These are phyloP conservation scores for Kodamaea fungicola DNA, from an alignment of 1,139 yeast species.

Conservation along the genomic window DNA sequence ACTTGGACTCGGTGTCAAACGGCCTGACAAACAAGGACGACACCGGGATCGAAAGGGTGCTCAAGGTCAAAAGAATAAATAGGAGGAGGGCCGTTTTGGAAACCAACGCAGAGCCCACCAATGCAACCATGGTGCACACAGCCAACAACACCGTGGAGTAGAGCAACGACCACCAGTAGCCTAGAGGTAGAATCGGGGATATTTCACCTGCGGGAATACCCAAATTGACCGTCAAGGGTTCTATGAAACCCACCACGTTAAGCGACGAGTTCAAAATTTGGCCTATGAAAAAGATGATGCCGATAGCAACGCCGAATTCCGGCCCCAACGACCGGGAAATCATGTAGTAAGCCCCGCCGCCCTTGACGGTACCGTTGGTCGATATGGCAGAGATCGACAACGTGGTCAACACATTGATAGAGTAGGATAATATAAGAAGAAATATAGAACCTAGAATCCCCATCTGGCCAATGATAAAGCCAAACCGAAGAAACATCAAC, in stretches of 20 bases:
- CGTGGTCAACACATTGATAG: constrained; percentile 66
- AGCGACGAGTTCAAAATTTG: constrained; percentile 72
- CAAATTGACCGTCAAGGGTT: constrained; percentile 68
- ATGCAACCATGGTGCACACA: constrained; percentile 71
- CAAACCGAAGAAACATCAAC: constrained; percentile 76
- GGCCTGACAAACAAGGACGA: constrained; percentile 68
- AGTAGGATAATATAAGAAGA: constrained; percentile 56
- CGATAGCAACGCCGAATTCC: constrained; percentile 82
- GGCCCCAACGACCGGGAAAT: constrained; percentile 77
- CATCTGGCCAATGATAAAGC: constrained; percentile 76
- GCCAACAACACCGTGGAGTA: constrained; percentile 68
- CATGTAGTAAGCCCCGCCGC: constrained; percentile 86
- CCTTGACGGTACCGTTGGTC: constrained; percentile 78
- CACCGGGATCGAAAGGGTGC: constrained; percentile 80
- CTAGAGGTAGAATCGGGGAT: constrained; percentile 45
- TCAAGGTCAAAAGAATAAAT: constrained; percentile 62
- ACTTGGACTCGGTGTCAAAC: constrained; percentile 41
- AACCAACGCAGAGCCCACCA: constrained; percentile 80
- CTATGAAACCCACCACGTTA: constrained; percentile 78
- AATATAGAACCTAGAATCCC: constrained; percentile 64
- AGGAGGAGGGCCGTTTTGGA: constrained; percentile 79
- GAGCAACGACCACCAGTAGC: constrained; percentile 53
- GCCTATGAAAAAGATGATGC: constrained; percentile 71
- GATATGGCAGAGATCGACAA: constrained; percentile 75
- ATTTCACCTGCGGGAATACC: constrained; percentile 58